phyloP scores from a whole-genome alignment of 257 asterid genomes.

The Salvia miltiorrhiza region DNA sequence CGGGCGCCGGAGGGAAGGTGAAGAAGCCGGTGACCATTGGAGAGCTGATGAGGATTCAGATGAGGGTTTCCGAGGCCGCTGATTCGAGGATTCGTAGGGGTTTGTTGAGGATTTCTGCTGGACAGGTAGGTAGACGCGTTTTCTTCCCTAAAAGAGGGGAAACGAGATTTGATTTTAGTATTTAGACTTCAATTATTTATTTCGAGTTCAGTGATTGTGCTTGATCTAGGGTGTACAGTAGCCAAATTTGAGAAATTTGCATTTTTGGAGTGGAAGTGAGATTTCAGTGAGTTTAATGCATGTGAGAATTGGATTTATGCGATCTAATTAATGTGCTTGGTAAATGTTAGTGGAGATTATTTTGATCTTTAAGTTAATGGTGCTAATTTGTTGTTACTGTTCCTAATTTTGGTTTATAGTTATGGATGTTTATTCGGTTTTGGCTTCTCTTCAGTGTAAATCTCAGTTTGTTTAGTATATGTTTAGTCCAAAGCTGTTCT shows the following conservation, averaged over 20 bases:
- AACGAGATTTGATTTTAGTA: neutral
- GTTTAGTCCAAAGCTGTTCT: neutral
- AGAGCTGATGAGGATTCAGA: conserved; percentile 86
- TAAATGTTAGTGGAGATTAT: neutral
- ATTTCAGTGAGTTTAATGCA: conserved; percentile 9
- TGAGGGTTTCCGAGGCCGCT: conserved; percentile 72
- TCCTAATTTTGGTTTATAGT: neutral
- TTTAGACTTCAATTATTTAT: neutral
- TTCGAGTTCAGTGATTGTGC: neutral
- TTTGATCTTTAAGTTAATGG: neutral
- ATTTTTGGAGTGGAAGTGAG: neutral
- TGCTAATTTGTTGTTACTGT: conserved; percentile 3
- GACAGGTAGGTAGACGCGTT: conserved; percentile 53
- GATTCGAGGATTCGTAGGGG: conserved; percentile 94
- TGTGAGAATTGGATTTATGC: neutral
- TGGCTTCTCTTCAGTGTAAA: neutral
- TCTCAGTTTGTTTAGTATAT: neutral
- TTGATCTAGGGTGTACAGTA: conserved; percentile 24
- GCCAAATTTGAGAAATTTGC: neutral
- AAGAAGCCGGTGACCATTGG: conserved; percentile 82
- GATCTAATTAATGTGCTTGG: conserved; percentile 8
- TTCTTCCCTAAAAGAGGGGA: neutral
- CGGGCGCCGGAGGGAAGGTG: conserved; percentile 57
- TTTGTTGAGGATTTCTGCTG: conserved; percentile 87
- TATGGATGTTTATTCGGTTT: neutral